Percentiles rank a stretch among this genome's conserved stretches.
These are phyloP conservation scores for Tilletia caries DNA, from an alignment of 1,284 basidiomycete genomes.

Conservation along the genomic window DNA sequence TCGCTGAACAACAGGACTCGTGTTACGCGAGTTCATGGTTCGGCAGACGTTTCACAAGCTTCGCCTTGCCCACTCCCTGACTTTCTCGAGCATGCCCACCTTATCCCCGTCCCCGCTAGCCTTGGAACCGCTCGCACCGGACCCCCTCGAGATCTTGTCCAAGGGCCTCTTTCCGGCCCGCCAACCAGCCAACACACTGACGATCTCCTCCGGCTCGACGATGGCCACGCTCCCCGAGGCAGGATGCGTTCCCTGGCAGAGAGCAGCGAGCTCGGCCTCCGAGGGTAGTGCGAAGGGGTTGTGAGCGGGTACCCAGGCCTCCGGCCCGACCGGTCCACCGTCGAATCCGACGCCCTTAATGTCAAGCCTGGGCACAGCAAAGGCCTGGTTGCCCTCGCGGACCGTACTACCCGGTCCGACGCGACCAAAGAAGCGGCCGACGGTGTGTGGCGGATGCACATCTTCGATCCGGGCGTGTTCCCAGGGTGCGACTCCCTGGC, in stretches of 20 bases:
- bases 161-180: neutral
- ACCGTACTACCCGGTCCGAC: neutral
- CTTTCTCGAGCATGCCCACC: constrained; percentile 11
- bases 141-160: neutral
- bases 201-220: constrained; percentile 24
- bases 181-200: neutral
- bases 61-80: neutral
- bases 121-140: neutral
- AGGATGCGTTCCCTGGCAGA: constrained; percentile 43
- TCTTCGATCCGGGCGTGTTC: constrained; percentile 33
- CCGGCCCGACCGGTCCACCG: constrained; percentile 27
- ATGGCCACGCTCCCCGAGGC: constrained; percentile 37
- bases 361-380: constrained; percentile 30
- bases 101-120: neutral
- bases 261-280: constrained; percentile 47
- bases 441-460: constrained; percentile 32
- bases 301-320: constrained; percentile 41
- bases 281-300: constrained; percentile 46
- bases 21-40: no score
- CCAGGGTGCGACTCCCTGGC: constrained; percentile 40
- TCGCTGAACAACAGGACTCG: no score
- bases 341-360: neutral
- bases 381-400: constrained; percentile 2
- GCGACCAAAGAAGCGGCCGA: constrained; percentile 36
- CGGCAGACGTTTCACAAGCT: neutral